These are phyloP conservation scores for Forsythia viridissima DNA, from an alignment of 257 asterid species.

Conservation along the genomic window DNA sequence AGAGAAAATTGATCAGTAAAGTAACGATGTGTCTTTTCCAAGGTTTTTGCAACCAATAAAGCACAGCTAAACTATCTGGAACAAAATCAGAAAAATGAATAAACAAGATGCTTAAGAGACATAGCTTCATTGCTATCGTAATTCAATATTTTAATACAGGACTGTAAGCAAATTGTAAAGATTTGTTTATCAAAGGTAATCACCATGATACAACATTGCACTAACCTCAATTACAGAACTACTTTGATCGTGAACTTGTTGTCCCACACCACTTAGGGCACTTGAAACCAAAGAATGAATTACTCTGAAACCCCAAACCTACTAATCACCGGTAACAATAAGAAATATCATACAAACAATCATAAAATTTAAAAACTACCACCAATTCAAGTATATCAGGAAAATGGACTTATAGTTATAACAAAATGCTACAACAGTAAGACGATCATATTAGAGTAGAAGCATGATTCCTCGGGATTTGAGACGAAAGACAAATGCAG, in stretches of 20 bases:
- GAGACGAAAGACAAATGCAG: background rate
- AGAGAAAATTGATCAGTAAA: background rate
- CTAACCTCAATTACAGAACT: slow-evolving; percentile 59
- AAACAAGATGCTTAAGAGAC: background rate
- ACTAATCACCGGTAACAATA: slow-evolving; percentile 58
- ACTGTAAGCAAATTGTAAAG: background rate
- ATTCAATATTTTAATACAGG: slow-evolving; percentile 1
- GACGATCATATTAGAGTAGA: background rate
- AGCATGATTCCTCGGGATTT: no score
- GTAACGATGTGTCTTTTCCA: background rate
- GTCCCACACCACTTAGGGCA: slow-evolving; percentile 56
- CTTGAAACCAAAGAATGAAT: slow-evolving; percentile 78
- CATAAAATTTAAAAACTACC: slow-evolving; percentile 7
- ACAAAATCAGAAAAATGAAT: slow-evolving; percentile 9
- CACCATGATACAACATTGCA: slow-evolving; percentile 18
- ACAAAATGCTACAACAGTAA: background rate
- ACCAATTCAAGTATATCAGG: background rate
- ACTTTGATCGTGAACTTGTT: slow-evolving; percentile 52
- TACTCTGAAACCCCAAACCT: slow-evolving; percentile 86
- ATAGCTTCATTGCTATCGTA: background rate
- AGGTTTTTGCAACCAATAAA: background rate
- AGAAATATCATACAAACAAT: slow-evolving; percentile 29
- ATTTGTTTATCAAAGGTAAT: background rate
- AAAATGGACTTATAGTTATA: background rate
- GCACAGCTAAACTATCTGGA: slow-evolving; percentile 1